These are phyloP conservation scores for Didymella exigua DNA, from an alignment of 2,329 filamentous ascomycete genomes.

Conservation along the genomic window DNA sequence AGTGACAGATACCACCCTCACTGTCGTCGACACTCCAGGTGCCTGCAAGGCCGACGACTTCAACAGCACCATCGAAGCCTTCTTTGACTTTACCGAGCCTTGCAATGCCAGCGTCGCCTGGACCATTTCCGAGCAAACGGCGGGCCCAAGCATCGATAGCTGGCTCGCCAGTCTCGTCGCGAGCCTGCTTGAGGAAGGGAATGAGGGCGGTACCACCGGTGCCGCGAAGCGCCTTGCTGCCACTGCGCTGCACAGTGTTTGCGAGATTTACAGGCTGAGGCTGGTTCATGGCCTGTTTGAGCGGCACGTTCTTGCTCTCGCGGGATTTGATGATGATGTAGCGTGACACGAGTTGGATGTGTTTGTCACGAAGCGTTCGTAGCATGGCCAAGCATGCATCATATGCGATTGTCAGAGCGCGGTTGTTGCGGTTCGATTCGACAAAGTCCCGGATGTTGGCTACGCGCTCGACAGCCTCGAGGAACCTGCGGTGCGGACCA, in stretches of 20 bases:
- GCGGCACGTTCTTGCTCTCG: constrained; percentile 69
- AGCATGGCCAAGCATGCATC: constrained; percentile 88
- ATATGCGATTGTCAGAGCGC: constrained; percentile 76
- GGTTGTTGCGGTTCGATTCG: constrained; percentile 64
- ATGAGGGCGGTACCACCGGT: constrained; percentile 95
- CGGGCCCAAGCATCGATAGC: constrained; percentile 73
- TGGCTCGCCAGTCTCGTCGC: constrained; percentile 93
- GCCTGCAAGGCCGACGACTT: constrained; percentile 75
- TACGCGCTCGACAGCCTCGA: constrained; percentile 76
- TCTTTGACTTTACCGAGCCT: constrained; percentile 60
- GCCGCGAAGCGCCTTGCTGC: constrained; percentile 71
- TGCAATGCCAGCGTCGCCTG: constrained; percentile 49
- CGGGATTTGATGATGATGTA: constrained; percentile 92
- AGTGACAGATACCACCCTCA: constrained; percentile 59
- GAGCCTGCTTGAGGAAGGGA: constrained; percentile 92
- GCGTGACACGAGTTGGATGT: constrained; percentile 93
- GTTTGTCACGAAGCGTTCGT: constrained; percentile 81
- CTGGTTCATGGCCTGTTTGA: constrained; percentile 52
- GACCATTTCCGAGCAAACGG: constrained; percentile 61
- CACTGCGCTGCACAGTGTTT: constrained; percentile 44
- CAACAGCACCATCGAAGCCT: constrained; percentile 59
- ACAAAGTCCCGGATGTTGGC: constrained; percentile 90
- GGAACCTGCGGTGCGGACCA: constrained; percentile 85
- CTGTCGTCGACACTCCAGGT: constrained; percentile 89
- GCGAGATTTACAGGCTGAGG: constrained; percentile 64